phyloP scores from a whole-genome alignment of 345 rosid species.

The Pugionium dolabratum region DNA sequence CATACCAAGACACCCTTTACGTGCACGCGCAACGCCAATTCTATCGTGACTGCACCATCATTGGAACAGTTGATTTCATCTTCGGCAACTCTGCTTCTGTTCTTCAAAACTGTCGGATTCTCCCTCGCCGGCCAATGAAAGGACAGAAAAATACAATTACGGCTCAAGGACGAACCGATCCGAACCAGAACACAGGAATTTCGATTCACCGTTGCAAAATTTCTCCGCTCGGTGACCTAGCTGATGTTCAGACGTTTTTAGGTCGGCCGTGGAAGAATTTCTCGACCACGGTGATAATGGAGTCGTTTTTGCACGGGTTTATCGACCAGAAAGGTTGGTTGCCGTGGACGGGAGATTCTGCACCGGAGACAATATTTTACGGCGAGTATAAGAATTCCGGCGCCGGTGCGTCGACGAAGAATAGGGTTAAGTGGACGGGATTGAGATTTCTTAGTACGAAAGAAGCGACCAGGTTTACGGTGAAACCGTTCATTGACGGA shows the following conservation, averaged over 20 bases:
- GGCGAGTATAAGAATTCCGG: conserved; percentile 64
- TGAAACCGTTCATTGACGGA: conserved; percentile 53
- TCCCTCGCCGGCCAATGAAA: conserved; percentile 55
- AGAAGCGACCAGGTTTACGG: conserved; percentile 54
- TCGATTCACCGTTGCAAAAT: conserved; percentile 69
- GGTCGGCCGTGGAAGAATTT: conserved; percentile 78
- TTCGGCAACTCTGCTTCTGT: conserved; percentile 82
- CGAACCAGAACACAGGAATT: conserved; percentile 77
- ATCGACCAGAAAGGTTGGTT: conserved; percentile 64
- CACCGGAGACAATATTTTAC: conserved; percentile 65
- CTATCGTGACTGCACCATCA: conserved; percentile 66
- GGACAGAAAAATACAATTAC: conserved; percentile 76
- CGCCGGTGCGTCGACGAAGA: conserved; percentile 50
- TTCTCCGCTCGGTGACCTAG: conserved; percentile 51
- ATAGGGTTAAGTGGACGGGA: conserved; percentile 76
- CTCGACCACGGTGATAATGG: conserved; percentile 60
- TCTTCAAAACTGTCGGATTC: conserved; percentile 64
- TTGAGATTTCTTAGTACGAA: conserved; percentile 45
- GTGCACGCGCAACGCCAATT: conserved; percentile 76
- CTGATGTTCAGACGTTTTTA: conserved; percentile 49
- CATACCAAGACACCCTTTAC: conserved; percentile 80
- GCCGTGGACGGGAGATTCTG: conserved; percentile 67
- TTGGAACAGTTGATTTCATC: conserved; percentile 82
- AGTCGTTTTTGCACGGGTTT: conserved; percentile 50
- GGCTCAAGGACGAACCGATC: conserved; percentile 71